Base-by-base conservation (phyloP, 108 stramenopile species). In the Nitzschia sp. region DNA sequence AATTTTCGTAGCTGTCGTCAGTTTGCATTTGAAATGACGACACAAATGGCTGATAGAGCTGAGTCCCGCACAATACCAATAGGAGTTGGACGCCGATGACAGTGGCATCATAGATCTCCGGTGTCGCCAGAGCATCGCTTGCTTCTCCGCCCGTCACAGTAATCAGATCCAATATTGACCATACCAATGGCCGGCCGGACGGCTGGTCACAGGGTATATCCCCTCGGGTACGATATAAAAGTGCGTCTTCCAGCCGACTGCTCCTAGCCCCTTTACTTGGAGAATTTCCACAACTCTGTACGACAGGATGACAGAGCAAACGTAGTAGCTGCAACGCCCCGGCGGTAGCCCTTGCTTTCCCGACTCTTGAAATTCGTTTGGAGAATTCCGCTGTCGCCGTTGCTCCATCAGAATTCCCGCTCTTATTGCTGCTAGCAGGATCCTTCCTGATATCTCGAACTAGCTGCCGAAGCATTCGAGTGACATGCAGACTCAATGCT, bases 261-360 rank as follows among this genome's bases (percentile, higher is more conserved):
- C n/a, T 35, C 6, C 19, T 61, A 19, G 27, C 28, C 9, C 23
- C 4, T 38, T 28, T 13, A 61, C n/a, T 4, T 18, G 32, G 42
- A 8, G 17, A 3, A 18, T 6, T 38, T 8, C 35, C 23, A 42
- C 71, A 21, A 13, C 46, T 47, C 4, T 51, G 49, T 1, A 87
- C 78, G 29, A 89, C 77, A 13, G 86, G 75, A 65, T 93, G 92
- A 6, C 65, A 59, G 5, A 93, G 48, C 2, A 90, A 27, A 32
- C 82, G 72, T 2, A 88, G 62, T 9, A 93, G 66, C 55, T 87
- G 80, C 26, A 93, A 31, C 5, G 85, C 77, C 6, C 92, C 92
- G 11, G 87, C 89, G 0, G 88, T 88, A 6, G 83, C 89, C 45
- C 92, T 78, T 9, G 92, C 92, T 70, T 86, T 88, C 4, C 83